These are phyloP conservation scores for Arbutus unedo DNA, from an alignment of 148 eudicot genomes.

Conservation along the genomic window DNA sequence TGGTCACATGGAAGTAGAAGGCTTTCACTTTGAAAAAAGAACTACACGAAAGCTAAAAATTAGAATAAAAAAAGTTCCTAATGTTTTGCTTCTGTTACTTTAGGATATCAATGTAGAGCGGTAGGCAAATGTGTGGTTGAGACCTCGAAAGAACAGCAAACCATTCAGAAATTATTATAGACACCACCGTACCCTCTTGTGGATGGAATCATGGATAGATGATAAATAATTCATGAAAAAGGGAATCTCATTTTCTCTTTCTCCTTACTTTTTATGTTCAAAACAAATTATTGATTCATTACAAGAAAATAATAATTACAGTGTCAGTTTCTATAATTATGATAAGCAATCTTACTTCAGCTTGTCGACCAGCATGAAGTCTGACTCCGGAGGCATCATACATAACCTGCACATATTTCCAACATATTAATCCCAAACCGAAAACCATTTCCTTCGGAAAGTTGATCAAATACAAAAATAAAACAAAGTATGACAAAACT, in stretches of 20 bases:
- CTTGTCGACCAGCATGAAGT: constrained; percentile 90
- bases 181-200: no score
- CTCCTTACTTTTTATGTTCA: neutral
- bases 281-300: neutral
- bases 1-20: neutral
- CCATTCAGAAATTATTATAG: neutral
- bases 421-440: neutral
- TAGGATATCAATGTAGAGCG: neutral
- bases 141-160: neutral
- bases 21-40: neutral
- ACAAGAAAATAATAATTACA: neutral
- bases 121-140: constrained; percentile 5
- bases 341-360: constrained; percentile 29
- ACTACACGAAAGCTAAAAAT: neutral
- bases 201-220: no score
- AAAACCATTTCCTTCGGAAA: neutral
- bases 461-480: neutral
- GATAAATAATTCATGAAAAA: neutral
- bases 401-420: constrained; percentile 54
- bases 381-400: constrained; percentile 86
- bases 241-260: neutral
- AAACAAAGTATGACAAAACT: neutral
- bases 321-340: neutral
- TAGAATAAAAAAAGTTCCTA: neutral
- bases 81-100: neutral